A percentile compares a stretch with the other conserved stretches of the same genome.
Conservation (phyloP, 2,329 filamentous ascomycete species). For the Hypoxylon sp. region DNA sequence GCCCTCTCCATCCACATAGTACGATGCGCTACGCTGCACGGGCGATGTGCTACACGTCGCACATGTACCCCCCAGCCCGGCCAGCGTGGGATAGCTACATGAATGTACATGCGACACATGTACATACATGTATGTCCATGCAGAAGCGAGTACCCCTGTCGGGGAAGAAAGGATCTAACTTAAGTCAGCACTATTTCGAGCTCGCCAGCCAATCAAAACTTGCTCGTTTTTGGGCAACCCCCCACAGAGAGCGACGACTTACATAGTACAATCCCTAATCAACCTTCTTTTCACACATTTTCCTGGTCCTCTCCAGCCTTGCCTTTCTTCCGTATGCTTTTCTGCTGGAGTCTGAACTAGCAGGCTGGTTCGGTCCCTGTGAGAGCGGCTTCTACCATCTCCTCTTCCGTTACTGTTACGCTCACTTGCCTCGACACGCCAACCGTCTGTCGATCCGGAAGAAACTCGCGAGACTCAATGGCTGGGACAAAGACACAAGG, state of each 20-base stretch:
- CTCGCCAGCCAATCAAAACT: constrained; percentile 54
- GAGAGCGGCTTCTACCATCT: not conserved
- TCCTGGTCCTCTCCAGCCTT: too few species aligned
- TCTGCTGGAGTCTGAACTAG: constrained; percentile 18
- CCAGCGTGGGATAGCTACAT: too few species aligned
- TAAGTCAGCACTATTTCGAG: constrained; percentile 39
- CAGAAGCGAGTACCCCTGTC: constrained; percentile 17
- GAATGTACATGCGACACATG: too few species aligned
- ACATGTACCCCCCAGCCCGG: too few species aligned
- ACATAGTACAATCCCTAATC: constrained; percentile 37
- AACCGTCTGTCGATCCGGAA: not conserved
- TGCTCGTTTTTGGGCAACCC: constrained; percentile 50
- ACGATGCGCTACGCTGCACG: too few species aligned
- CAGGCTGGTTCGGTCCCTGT: not conserved
- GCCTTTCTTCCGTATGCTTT: constrained; percentile 10
- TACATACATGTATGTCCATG: not conserved
- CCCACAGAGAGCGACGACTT: constrained; percentile 41
- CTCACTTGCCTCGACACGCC: not conserved
- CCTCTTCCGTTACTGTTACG: not conserved
- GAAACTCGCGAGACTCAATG: not conserved
- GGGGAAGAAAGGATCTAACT: constrained; percentile 34
- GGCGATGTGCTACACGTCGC: too few species aligned
- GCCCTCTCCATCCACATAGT: too few species aligned
- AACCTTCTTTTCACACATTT: constrained; percentile 34
- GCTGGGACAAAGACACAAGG: not conserved